Evolutionary conservation across 257 asterid species (phyloP).

Genomic region (Plantago elongata): DNA sequence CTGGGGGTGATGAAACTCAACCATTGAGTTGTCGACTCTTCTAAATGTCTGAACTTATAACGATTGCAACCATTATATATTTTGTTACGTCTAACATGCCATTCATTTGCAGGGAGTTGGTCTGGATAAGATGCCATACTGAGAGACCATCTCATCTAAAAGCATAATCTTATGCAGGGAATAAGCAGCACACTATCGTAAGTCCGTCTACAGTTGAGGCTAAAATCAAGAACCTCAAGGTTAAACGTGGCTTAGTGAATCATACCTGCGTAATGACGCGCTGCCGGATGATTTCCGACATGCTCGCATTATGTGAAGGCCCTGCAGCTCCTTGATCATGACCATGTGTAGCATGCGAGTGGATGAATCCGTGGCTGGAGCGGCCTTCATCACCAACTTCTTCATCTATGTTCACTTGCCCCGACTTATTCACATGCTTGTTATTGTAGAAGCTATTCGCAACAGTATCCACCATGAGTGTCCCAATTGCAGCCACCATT

Average conservation of each 20-base stretch:
- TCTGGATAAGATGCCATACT: background rate
- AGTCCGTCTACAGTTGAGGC: background rate
- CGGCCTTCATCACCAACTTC: slow-evolving; percentile 19
- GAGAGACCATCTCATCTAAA: background rate
- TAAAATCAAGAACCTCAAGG: slow-evolving; percentile 32
- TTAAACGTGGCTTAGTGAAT: background rate
- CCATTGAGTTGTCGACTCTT: background rate
- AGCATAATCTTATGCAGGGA: background rate
- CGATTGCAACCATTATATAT: background rate
- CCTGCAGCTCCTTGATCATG: slow-evolving; percentile 27
- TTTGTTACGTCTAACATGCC: background rate
- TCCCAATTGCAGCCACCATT: slow-evolving; percentile 36
- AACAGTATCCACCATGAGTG: slow-evolving; percentile 37
- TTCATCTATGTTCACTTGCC: slow-evolving; percentile 22
- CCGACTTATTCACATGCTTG: slow-evolving; percentile 16
- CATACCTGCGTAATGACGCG: slow-evolving; percentile 52
- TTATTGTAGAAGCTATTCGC: slow-evolving; percentile 36
- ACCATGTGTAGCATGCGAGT: slow-evolving; percentile 29
- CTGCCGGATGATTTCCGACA: slow-evolving; percentile 40
- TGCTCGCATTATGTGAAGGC: slow-evolving; percentile 10
- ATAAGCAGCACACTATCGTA: background rate
- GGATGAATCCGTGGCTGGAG: slow-evolving; percentile 23
- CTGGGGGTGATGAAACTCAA: no score
- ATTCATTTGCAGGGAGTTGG: slow-evolving; percentile 2
- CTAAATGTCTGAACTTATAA: background rate